phyloP scores from a whole-genome alignment of 1,284 basidiomycete species.

The Rhodotorula sp. region DNA sequence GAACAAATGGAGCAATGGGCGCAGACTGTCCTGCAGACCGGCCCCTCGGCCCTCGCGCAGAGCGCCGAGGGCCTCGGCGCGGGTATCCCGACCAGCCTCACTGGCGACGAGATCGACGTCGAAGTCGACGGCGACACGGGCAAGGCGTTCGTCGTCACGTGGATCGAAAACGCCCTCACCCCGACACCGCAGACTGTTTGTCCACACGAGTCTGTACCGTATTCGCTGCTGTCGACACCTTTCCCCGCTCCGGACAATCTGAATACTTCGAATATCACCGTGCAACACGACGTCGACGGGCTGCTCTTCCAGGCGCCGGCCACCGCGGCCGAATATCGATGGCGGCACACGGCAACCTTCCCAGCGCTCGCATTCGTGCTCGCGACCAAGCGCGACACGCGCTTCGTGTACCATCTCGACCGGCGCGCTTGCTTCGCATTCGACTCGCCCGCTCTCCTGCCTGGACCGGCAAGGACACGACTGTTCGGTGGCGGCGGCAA shows the following conservation, averaged over 20 bases:
- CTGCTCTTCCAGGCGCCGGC: constrained; percentile 59
- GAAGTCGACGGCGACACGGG: constrained; percentile 64
- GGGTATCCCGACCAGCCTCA: constrained; percentile 67
- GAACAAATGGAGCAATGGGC: constrained; percentile 85
- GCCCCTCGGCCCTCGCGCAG: constrained; percentile 50
- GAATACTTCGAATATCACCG: constrained; percentile 49
- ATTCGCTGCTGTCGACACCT: constrained; percentile 28
- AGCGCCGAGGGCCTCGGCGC: constrained; percentile 59
- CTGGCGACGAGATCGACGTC: constrained; percentile 78
- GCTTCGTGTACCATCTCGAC: constrained; percentile 71
- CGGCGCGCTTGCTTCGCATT: constrained; percentile 64
- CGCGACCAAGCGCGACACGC: constrained; percentile 84
- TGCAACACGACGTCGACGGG: constrained; percentile 82
- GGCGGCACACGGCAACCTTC: constrained; percentile 76
- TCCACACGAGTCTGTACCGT: constrained; percentile 21
- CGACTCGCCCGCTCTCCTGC: constrained; percentile 53
- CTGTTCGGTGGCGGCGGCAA: constrained; percentile 63
- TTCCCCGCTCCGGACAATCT: constrained; percentile 21
- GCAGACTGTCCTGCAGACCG: constrained; percentile 55
- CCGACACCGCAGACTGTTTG: constrained; percentile 3
- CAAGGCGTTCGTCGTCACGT: constrained; percentile 60
- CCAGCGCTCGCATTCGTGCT: constrained; percentile 90
- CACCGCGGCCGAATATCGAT: constrained; percentile 49
- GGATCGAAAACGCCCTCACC: constrained; percentile 55
- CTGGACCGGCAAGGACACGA: constrained; percentile 55